These are phyloP conservation scores for Naganishia randhawae DNA, from an alignment of 768 basidiomycete species.

Conservation along the genomic window DNA sequence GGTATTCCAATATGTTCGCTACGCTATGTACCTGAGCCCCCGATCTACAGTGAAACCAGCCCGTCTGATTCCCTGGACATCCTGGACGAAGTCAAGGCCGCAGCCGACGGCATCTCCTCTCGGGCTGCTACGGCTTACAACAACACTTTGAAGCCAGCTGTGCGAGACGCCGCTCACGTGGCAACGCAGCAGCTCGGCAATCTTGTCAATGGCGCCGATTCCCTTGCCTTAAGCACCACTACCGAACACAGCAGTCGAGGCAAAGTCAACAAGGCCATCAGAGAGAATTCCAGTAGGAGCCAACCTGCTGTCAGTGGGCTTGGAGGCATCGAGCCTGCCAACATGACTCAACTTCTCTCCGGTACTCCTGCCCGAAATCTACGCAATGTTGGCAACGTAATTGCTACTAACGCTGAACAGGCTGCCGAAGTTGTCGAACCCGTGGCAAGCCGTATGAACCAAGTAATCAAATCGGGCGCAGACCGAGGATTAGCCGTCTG, in stretches of 20 bases:
- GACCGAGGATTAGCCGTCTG: slow-evolving; percentile 11
- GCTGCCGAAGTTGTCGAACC: slow-evolving; percentile 11
- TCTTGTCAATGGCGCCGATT: background rate
- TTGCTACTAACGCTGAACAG: background rate
- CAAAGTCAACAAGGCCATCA: background rate
- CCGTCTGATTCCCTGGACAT: slow-evolving; percentile 13
- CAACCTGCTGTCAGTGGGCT: background rate
- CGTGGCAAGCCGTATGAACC: background rate
- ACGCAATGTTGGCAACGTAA: background rate
- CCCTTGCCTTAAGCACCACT: background rate
- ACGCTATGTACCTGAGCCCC: no score
- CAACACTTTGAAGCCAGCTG: background rate
- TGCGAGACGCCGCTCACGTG: background rate
- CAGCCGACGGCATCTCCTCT: background rate
- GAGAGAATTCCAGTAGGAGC: background rate
- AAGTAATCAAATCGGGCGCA: slow-evolving; percentile 1
- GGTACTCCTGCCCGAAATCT: background rate
- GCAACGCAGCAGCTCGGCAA: background rate
- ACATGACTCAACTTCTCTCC: background rate
- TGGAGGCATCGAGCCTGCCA: background rate
- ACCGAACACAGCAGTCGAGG: background rate
- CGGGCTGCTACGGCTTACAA: background rate
- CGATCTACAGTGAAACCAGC: slow-evolving; percentile 9
- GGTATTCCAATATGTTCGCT: background rate
- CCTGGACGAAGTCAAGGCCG: background rate